Conservation (phyloP, 2,329 filamentous ascomycete genomes). For the Stagonosporopsis cucurbitacearum region DNA sequence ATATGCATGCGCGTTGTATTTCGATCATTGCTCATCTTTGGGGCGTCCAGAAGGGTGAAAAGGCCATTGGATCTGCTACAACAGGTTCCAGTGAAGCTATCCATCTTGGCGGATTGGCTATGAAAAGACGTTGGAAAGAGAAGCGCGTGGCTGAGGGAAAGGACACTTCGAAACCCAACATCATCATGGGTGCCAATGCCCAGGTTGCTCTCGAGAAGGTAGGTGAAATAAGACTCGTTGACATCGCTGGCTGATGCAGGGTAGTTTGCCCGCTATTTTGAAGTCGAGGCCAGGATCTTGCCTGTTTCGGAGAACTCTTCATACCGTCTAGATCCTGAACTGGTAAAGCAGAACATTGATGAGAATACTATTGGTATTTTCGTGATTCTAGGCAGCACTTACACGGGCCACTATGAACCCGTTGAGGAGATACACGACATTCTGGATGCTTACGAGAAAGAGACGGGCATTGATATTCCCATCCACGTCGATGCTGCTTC, state of each 20-base stretch:
- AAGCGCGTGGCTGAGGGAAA: constrained; percentile 66
- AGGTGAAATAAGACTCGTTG: neutral
- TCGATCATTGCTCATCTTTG: constrained; percentile 72
- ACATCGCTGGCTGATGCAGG: neutral
- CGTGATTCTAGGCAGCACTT: constrained; percentile 74
- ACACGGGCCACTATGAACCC: constrained; percentile 76
- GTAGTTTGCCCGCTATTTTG: constrained; percentile 72
- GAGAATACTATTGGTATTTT: constrained; percentile 81
- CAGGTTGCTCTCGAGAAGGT: constrained; percentile 74
- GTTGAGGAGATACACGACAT: constrained; percentile 72
- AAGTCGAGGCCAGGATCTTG: constrained; percentile 71
- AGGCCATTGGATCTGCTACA: constrained; percentile 71
- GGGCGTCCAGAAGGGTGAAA: constrained; percentile 67
- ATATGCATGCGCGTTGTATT: constrained; percentile 71
- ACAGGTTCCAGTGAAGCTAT: constrained; percentile 76
- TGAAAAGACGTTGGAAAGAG: constrained; percentile 73
- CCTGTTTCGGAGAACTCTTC: constrained; percentile 67
- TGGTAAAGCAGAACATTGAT: constrained; percentile 71
- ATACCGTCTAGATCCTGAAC: constrained; percentile 67
- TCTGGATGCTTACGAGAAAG: constrained; percentile 66
- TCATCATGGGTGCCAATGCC: constrained; percentile 76
- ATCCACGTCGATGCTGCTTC: constrained; percentile 70
- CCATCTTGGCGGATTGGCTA: constrained; percentile 72
- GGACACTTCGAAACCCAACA: constrained; percentile 70
- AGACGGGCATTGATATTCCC: constrained; percentile 69